These are phyloP conservation scores for Phytophthora brassicae DNA, from an alignment of 352 stramenopile species.

Conservation along the genomic window DNA sequence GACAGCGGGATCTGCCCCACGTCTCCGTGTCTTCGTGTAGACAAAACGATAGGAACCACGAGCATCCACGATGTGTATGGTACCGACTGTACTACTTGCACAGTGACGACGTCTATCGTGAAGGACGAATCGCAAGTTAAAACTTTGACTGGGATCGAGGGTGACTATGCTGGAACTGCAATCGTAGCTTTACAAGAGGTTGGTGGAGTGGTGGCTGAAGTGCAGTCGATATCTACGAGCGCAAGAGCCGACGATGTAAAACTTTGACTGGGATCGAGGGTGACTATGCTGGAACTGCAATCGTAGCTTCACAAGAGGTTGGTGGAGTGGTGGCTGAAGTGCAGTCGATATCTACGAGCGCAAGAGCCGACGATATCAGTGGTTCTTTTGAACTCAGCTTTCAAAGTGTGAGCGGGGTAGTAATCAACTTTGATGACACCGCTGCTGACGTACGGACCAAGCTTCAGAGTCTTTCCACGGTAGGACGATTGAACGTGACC, in stretches of 20 bases:
- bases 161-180: conserved; percentile 42
- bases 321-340: conserved; percentile 64
- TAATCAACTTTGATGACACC: conserved; percentile 75
- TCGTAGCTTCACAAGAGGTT: conserved; percentile 57
- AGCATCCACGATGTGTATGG: conserved; percentile 47
- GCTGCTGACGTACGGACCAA: conserved; percentile 73
- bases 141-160: conserved; percentile 32
- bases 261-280: conserved; percentile 40
- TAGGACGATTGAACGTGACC: conserved; percentile 68
- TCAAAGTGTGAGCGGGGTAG: conserved; percentile 44
- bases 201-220: conserved; percentile 58
- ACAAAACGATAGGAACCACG: conserved; percentile 45
- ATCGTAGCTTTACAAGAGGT: conserved; percentile 58
- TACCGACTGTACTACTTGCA: conserved; percentile 44
- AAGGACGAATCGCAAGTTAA: conserved; percentile 40
- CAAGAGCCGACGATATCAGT: conserved; percentile 42
- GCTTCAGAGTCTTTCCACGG: conserved; percentile 61
- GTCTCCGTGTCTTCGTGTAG: conserved; percentile 59
- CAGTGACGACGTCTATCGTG: conserved; percentile 36
- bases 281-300: conserved; percentile 39
- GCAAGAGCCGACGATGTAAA: conserved; percentile 37
- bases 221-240: conserved; percentile 56
- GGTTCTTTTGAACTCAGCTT: conserved; percentile 76
- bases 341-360: conserved; percentile 52
- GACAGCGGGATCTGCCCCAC: conserved; percentile 46